These are phyloP conservation scores for Aspergillus brunneoviolaceus DNA, from an alignment of 2,329 filamentous ascomycete species.

Conservation along the genomic window DNA sequence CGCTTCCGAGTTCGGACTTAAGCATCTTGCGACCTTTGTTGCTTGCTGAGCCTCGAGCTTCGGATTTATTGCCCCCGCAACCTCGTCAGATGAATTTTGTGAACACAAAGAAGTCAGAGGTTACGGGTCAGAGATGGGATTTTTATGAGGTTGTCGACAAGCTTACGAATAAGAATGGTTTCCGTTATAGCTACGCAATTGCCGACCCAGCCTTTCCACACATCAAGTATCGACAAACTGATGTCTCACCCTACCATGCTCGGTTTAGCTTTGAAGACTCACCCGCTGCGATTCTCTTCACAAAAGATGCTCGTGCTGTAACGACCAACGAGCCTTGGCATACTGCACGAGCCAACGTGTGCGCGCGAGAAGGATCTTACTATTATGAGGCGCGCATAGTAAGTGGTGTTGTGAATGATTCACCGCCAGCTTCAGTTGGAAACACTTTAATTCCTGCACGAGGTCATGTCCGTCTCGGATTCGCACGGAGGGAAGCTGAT, in stretches of 20 bases:
- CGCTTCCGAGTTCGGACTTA: constrained; percentile 39
- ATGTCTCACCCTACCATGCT: constrained; percentile 77
- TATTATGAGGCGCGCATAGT: constrained; percentile 95
- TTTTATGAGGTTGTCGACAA: constrained; percentile 47
- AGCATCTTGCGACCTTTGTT: constrained; percentile 41
- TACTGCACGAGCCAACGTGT: constrained; percentile 86
- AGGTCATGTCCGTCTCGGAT: constrained; percentile 51
- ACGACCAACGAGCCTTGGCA: constrained; percentile 92
- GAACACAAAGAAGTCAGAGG: constrained; percentile 35
- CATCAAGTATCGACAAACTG: constrained; percentile 87
- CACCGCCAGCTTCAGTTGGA: constrained; percentile 21
- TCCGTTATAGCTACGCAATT: constrained; percentile 87
- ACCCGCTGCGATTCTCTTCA: constrained; percentile 80
- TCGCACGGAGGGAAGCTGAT: constrained; percentile 48
- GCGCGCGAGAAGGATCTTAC: constrained; percentile 81
- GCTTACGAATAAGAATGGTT: constrained; percentile 68
- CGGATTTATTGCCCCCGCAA: constrained; percentile 39
- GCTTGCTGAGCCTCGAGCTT: constrained; percentile 40
- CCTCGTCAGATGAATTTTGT: constrained; percentile 42
- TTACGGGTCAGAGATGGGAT: constrained; percentile 38
- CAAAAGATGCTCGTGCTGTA: constrained; percentile 70
- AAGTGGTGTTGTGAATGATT: constrained; percentile 55
- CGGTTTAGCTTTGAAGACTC: constrained; percentile 92
- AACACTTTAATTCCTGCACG: constrained; percentile 28
- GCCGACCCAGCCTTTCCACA: constrained; percentile 85